Evolutionary conservation across 768 basidiomycete species (phyloP), one percentile per base, ranked within the genome.

Genomic region (Lactarius sanguifluus): DNA sequence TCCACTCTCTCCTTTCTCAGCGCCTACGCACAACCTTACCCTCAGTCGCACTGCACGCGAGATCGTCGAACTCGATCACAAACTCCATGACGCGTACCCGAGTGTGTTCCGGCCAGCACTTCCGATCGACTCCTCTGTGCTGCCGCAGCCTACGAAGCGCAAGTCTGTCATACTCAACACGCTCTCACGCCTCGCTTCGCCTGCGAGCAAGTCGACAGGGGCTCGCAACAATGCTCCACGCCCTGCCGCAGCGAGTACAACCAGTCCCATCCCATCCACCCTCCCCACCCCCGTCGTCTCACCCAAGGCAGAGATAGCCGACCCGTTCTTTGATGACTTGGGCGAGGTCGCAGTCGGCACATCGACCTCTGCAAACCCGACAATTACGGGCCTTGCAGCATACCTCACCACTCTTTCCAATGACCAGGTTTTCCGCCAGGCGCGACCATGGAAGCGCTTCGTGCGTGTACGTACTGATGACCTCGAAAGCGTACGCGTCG

Each of bases 11-110:
- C 59, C 62, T 45, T 71, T 57, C 47, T 60, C 79, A 92, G 94
- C 94, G 25, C 89, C 93, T 34, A 95, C 91, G 28, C 91, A 94
- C 78, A 92, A 93, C 79, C 82, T 94, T 59, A 96, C 94, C 47
- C 86, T 96, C 56, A 90, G 88, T 9, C 86, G 94, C 66, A 87
- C 87, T 64, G 84, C 85, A 57, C 81, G 82, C 70, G 93, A 95
- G 76, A 81, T 95, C 54, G 80, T 89, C 47, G 91, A 95, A 70
- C 83, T 94, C n/a, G 87, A 94, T 75, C 81, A 82, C 59, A 93
- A 92, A 79, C 85, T 96, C 64, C 85, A 83, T 61, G 89, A 90
- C 64, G 75, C 83, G 23, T 78, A 87, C 73, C 84, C 87, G 32
- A 78, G 76, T 65, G 77, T 81, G 71, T 83, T 80, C 66, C 79